Percentiles rank a stretch among this genome's conserved stretches.
Conservation (phyloP, 2,329 filamentous ascomycete species). For the Pseudogymnoascus pannorum region DNA sequence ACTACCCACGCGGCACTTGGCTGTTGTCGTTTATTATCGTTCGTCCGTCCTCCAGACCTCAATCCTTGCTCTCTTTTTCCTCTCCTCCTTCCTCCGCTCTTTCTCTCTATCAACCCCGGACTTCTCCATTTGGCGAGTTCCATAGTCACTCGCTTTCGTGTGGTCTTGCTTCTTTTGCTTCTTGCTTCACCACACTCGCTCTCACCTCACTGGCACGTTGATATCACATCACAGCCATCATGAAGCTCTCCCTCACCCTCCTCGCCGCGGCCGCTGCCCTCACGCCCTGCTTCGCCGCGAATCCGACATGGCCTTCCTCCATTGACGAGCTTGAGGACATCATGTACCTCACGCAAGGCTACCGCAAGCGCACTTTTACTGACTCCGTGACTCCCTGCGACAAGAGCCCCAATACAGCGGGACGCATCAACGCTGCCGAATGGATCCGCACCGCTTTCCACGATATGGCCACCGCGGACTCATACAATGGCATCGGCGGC, state of each 20-base stretch:
- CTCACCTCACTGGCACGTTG: background rate
- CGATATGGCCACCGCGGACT: slow-evolving; percentile 51
- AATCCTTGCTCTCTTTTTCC: background rate
- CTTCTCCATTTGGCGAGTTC: background rate
- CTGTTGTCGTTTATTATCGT: background rate
- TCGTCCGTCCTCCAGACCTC: background rate
- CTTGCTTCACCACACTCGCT: background rate
- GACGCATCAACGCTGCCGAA: slow-evolving; percentile 52
- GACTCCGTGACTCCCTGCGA: slow-evolving; percentile 50
- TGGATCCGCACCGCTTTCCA: slow-evolving; percentile 57
- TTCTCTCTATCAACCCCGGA: background rate
- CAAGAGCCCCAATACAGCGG: slow-evolving; percentile 44
- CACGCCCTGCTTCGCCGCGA: slow-evolving; percentile 28
- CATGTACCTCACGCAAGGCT: slow-evolving; percentile 51
- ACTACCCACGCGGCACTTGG: background rate
- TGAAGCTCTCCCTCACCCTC: slow-evolving; percentile 18
- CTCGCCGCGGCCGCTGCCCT: slow-evolving; percentile 14
- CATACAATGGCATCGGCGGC: slow-evolving; percentile 42
- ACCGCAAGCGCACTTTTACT: slow-evolving; percentile 48
- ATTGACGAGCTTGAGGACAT: slow-evolving; percentile 58
- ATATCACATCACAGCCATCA: slow-evolving; percentile 13
- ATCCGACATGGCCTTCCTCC: slow-evolving; percentile 53
- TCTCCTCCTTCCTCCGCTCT: background rate
- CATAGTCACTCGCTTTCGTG: background rate
- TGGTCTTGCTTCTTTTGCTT: background rate